Evolutionary conservation across 495 filamentous ascomycete species (phyloP), one percentile per base, ranked within the genome.

Genomic region (Penicillium waksmanii): DNA sequence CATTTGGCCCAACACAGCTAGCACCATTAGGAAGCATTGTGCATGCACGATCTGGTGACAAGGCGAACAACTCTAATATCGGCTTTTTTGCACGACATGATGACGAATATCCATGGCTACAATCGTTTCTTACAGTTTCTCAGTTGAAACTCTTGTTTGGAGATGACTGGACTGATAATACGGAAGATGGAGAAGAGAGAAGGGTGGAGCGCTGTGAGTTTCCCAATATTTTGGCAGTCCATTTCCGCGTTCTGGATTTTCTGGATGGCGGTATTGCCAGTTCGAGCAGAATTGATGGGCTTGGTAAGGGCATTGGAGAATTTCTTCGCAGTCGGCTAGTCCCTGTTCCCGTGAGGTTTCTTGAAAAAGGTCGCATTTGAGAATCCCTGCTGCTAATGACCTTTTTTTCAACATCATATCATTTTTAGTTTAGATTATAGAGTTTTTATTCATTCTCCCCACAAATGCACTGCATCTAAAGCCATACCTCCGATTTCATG

Each of bases 301-400:
- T 84, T 52, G 82, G 78, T 1, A 85, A 85, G 64, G 79, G 80
- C 1, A 74, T 82, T 49, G 79, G 71, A 12, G 82, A 84, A 62
- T 83, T 72, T 63, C 38, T 84, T 3, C 67, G 82, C 17, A 68
- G 69, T 56, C 70, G 67, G 51, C 34, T 76, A 51, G 78, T 83
- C 11, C 70, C 76, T 38, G 51, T 82, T 42, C 82, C 81, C 8
- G 21, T 55, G 6, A 36, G n/a, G 25, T 55, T 55, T 25, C 38
- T 55, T 35, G 52, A 55, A 17, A 44, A 38, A 17, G 52, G 52
- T 13, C 17, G 18, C 4, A 46, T 46, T 46, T 46, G 17, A 19
- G 15, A 18, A 10, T 7, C 8, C 17, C 10, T 10, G 17, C 12
- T 8, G 2, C 43, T 6, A 19, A 23, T 23, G 5, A 3, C 17